phyloP scores from a whole-genome alignment of 176 grass and related monocot genomes.

The Carex myosuroides region DNA sequence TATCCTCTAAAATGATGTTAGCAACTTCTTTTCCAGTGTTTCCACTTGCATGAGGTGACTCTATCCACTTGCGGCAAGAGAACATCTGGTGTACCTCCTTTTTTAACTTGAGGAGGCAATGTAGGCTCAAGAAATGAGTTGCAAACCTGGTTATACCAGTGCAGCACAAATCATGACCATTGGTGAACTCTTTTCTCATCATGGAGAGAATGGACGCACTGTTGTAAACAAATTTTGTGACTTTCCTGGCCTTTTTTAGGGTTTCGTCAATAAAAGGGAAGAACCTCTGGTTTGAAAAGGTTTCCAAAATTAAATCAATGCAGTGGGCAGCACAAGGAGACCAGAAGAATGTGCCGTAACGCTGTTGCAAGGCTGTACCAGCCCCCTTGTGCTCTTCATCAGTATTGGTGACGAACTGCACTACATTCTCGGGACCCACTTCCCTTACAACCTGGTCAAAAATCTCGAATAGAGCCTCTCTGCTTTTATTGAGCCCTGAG shows the following conservation, averaged over 20 bases:
- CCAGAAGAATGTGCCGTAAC: conserved; percentile 42
- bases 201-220: conserved; percentile 49
- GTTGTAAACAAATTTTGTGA: conserved; percentile 56
- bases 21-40: conserved; percentile 34
- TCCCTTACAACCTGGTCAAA: conserved; percentile 55
- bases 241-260: conserved; percentile 40
- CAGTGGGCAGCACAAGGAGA: conserved; percentile 43
- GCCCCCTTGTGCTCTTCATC: conserved; percentile 31
- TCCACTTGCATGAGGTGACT: conserved; percentile 35
- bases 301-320: conserved; percentile 61
- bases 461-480: conserved; percentile 32
- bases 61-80: conserved; percentile 36
- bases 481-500: conserved; percentile 22
- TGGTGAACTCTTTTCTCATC: conserved; percentile 60
- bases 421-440: conserved; percentile 35
- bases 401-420: conserved; percentile 41
- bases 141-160: conserved; percentile 47
- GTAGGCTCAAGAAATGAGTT: conserved; percentile 48
- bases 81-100: conserved; percentile 44
- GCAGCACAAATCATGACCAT: conserved; percentile 44
- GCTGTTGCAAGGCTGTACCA: conserved; percentile 34
- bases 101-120: conserved; percentile 43
- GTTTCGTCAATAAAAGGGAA: conserved; percentile 45
- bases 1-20: conserved; percentile 40
- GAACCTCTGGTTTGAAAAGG: conserved; percentile 42